Percentiles rank a stretch among this genome's conserved stretches.
These are phyloP conservation scores for Solanum rostratum DNA, from an alignment of 257 asterid genomes.

Conservation along the genomic window DNA sequence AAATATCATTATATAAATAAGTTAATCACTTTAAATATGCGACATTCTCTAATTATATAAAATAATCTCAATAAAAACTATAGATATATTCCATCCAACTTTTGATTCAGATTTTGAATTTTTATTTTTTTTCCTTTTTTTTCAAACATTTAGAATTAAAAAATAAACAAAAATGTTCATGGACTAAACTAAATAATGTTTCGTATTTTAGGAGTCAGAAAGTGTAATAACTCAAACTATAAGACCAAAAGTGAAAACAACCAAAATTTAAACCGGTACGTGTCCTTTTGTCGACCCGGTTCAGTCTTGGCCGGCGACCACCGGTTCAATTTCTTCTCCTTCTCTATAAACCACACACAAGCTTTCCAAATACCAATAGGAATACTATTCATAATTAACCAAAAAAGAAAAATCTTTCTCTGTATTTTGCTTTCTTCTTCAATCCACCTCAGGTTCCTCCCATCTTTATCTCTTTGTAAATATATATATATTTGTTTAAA, in stretches of 20 bases:
- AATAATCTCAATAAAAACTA: no score
- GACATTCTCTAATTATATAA: no score
- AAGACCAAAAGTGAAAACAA: neutral
- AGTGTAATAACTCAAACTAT: neutral
- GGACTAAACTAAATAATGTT: neutral
- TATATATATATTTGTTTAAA: no score
- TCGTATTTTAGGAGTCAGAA: neutral
- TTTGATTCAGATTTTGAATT: no score
- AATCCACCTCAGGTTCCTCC: conserved; percentile 2
- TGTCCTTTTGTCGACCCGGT: neutral
- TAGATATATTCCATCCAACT: no score
- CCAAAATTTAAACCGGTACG: neutral
- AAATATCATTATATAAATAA: no score
- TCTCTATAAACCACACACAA: conserved; percentile 18
- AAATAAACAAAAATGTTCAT: neutral
- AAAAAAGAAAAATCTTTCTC: neutral
- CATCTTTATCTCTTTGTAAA: neutral
- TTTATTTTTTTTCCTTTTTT: no score
- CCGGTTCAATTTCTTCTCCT: neutral
- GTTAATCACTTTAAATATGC: no score
- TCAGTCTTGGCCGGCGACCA: neutral
- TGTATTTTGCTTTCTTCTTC: conserved; percentile 1
- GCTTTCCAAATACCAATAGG: neutral
- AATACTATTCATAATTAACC: neutral
- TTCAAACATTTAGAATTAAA: rapidly evolving